Evolutionary conservation across 495 filamentous ascomycete genomes (phyloP), one percentile per base, ranked within the genome.

Genomic region (Symbiotaphrina buchneri): DNA sequence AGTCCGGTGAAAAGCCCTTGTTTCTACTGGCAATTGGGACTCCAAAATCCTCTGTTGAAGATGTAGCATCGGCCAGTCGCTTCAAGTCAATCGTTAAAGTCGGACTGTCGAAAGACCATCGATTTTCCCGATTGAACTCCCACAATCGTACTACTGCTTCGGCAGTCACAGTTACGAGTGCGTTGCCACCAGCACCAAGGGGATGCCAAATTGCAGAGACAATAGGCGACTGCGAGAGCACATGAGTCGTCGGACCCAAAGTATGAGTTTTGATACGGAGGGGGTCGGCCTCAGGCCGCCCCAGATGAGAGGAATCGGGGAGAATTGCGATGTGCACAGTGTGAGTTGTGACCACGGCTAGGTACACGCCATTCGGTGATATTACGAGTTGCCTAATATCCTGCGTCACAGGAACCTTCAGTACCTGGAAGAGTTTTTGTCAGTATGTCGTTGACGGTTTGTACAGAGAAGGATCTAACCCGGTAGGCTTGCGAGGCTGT

Each of bases 151-250:
- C 75, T 5, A 79, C 67, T 6, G 81, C 79, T 46, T 91, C 83
- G 24, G 65, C 64, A 3, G 83, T 91, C 27, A 91, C 61, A 0
- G 83, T 92, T 2, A 91, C 75, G 6, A 93, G 53, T 28, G 72
- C 72, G 33, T 56, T 59, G 13, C 65, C 71, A 18, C 70, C 65
- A 7, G 75, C 59, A 0, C 81, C 80, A 1, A 90, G 58, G 0
- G 83, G 83, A 54, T 93, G 83, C 82, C 82, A 93, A 35, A 91
- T 31, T 6, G 72, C 69, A 4, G 76, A 80, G 0, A 67, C 69
- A 13, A 93, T 58, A 0, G 76, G 66, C 1, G 80, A 63, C 39
- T 82, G 65, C 16, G 81, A 73, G 35, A 80, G 69, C 18, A 92
- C 80, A 48, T 93, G 83, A 2, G 74, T 79, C 4, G 78, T 87